Evolutionary conservation across 768 basidiomycete species (phyloP).

Genomic region (Rhizopogon salebrosus): DNA sequence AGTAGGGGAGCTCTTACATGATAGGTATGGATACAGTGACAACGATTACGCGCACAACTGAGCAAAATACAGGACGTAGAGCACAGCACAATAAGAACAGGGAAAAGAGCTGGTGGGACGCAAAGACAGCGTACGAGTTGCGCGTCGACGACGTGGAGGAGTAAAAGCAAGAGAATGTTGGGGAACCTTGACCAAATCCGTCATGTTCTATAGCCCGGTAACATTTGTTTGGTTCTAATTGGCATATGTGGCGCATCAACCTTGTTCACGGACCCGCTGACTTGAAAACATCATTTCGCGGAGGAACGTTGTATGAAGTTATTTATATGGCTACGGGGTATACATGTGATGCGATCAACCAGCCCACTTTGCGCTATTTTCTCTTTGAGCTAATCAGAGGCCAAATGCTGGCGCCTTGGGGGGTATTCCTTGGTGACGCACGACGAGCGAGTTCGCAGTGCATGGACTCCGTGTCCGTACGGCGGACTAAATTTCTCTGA

Average conservation of each 20-base stretch:
- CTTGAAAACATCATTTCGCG: not conserved
- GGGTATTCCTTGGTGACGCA: too few relatives aligned
- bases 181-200: conserved; percentile 4
- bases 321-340: too few relatives aligned
- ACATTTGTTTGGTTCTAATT: conserved; percentile 22
- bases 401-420: too few relatives aligned
- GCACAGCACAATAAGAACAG: conserved; percentile 12
- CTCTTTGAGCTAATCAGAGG: too few relatives aligned
- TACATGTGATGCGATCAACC: too few relatives aligned
- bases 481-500: too few relatives aligned
- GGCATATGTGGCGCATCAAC: conserved; percentile 17
- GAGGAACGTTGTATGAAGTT: too few relatives aligned
- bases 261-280: not conserved
- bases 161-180: conserved; percentile 10
- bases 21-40: conserved; percentile 29
- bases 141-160: conserved; percentile 7
- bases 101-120: conserved; percentile 5
- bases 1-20: conserved; percentile 25
- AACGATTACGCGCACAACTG: conserved; percentile 17
- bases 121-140: conserved; percentile 5
- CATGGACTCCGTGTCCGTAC: too few relatives aligned
- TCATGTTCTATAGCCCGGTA: conserved; percentile 11
- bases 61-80: conserved; percentile 20
- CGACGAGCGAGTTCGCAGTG: too few relatives aligned
- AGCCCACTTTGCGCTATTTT: too few relatives aligned